phyloP scores from a whole-genome alignment of 2,329 filamentous ascomycete genomes.

The Lecanosticta acicola region DNA sequence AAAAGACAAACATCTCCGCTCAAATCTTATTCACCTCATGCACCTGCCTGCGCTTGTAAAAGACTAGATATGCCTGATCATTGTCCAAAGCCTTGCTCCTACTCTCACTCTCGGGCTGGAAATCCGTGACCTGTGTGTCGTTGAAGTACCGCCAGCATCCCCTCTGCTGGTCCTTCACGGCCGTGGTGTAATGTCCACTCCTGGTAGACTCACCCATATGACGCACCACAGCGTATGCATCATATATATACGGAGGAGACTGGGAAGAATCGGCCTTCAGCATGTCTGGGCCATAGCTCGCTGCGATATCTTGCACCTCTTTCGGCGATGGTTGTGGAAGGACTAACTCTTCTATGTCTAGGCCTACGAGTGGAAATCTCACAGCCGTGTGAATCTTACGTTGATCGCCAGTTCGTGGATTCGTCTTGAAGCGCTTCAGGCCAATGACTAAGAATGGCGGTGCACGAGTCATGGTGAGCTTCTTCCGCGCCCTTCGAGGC shows the following conservation, averaged over 20 bases:
- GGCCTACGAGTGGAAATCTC: slow-evolving; percentile 67
- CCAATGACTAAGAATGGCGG: slow-evolving; percentile 74
- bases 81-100: slow-evolving; percentile 46
- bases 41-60: slow-evolving; percentile 41
- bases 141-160: slow-evolving; percentile 58
- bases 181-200: slow-evolving; percentile 74
- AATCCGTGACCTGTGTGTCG: slow-evolving; percentile 51
- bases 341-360: slow-evolving; percentile 59
- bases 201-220: slow-evolving; percentile 64
- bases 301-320: slow-evolving; percentile 27
- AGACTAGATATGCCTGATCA: slow-evolving; percentile 60
- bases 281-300: slow-evolving; percentile 30
- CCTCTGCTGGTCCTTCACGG: slow-evolving; percentile 47
- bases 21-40: slow-evolving; percentile 6
- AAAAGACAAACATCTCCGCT: neutral
- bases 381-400: slow-evolving; percentile 67
- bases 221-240: slow-evolving; percentile 78
- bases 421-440: slow-evolving; percentile 64
- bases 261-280: slow-evolving; percentile 35
- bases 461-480: slow-evolving; percentile 68
- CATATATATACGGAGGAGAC: slow-evolving; percentile 64
- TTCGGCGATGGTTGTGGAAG: slow-evolving; percentile 43
- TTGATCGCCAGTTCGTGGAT: slow-evolving; percentile 47
- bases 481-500: slow-evolving; percentile 61
- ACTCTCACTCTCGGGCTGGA: slow-evolving; percentile 50